phyloP scores from a whole-genome alignment of 257 asterid genomes.

The Gentiana straminea region DNA sequence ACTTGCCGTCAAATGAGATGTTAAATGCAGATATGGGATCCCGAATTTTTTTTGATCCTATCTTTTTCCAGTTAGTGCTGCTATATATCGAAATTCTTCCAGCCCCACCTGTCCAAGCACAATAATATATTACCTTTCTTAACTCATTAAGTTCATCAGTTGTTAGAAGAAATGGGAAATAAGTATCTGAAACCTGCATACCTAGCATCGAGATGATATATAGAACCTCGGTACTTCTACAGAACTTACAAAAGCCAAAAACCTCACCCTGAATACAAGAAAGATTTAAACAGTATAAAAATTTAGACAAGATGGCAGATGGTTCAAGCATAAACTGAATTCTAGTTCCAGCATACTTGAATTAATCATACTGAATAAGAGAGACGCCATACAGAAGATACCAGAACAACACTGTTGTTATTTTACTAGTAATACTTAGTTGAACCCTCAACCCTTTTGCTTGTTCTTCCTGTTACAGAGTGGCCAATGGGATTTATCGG shows the following conservation, averaged over 20 bases:
- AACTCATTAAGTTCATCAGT: too few relatives aligned
- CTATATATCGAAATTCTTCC: conserved; percentile 59
- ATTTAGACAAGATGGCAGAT: too few relatives aligned
- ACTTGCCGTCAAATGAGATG: conserved; percentile 77
- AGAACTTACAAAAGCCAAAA: conserved; percentile 70
- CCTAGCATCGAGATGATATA: conserved; percentile 58
- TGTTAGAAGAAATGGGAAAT: conserved; percentile 1
- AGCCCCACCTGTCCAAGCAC: conserved; percentile 37
- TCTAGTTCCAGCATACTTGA: too few relatives aligned
- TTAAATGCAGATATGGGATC: conserved; percentile 80
- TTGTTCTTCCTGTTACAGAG: too few relatives aligned
- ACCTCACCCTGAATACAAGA: conserved; percentile 53
- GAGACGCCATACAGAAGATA: too few relatives aligned
- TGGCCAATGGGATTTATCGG: too few relatives aligned
- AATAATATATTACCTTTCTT: conserved; percentile 1
- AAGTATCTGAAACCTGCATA: conserved; percentile 15
- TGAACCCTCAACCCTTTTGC: too few relatives aligned
- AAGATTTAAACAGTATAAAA: neutral
- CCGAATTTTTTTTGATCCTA: conserved; percentile 47
- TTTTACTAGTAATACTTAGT: too few relatives aligned
- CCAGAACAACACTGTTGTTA: too few relatives aligned
- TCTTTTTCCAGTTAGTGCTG: conserved; percentile 59
- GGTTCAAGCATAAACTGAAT: too few relatives aligned
- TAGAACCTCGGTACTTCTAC: conserved; percentile 46
- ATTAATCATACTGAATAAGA: too few relatives aligned